These are phyloP conservation scores for Pelagomonas calceolata DNA, from an alignment of 108 stramenopile genomes.

Conservation along the genomic window DNA sequence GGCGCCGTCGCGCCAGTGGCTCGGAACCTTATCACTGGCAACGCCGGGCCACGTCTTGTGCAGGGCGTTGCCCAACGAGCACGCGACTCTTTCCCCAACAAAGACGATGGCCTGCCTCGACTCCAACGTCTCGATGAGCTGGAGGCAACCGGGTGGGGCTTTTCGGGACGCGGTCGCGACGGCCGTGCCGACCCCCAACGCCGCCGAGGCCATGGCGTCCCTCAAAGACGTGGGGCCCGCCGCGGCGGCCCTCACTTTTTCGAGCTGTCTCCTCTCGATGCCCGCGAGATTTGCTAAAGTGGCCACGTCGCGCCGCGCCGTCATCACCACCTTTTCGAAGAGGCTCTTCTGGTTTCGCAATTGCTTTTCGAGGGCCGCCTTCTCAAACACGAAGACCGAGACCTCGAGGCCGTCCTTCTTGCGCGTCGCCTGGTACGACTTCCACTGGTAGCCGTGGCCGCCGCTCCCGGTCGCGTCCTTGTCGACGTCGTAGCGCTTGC, in stretches of 20 bases:
- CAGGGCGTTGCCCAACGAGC: slow-evolving; percentile 22
- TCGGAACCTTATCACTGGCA: not conserved
- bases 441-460: not conserved
- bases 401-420: not conserved
- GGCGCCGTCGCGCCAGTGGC: not conserved
- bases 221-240: not conserved
- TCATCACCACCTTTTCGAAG: not conserved
- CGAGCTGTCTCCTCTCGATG: not conserved
- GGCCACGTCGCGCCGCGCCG: not conserved
- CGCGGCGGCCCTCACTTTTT: not conserved
- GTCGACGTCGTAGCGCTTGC: not conserved
- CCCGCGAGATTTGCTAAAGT: not conserved
- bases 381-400: not conserved
- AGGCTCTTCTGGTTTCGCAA: not conserved
- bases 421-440: not conserved
- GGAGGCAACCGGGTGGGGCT: slow-evolving; percentile 4
- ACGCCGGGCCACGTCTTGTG: slow-evolving; percentile 8
- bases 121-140: slow-evolving; percentile 25
- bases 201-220: not conserved
- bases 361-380: not conserved
- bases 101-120: slow-evolving; percentile 11
- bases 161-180: not conserved
- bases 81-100: slow-evolving; percentile 21
- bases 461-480: not conserved
- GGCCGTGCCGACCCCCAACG: not conserved